A percentile compares a stretch with the other conserved stretches of the same genome.
Conservation (phyloP, 2,329 filamentous ascomycete genomes). For the Talaromyces albobiverticillius region DNA sequence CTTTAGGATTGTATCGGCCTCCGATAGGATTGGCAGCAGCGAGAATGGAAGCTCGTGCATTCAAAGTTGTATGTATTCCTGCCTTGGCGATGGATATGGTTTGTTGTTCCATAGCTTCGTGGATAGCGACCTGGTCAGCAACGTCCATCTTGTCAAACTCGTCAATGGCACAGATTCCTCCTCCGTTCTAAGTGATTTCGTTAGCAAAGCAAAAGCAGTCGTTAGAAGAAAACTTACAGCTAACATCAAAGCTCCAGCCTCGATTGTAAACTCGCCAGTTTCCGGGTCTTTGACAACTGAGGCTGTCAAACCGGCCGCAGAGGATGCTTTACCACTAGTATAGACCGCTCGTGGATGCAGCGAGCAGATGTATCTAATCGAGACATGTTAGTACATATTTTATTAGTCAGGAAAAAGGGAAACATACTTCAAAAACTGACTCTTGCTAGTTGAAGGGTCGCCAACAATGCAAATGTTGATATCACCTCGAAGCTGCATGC, state of each 20-base stretch:
- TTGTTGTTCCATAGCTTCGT: constrained; percentile 99
- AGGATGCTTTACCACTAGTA: constrained; percentile 95
- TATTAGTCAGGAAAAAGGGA: neutral
- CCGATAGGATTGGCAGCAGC: constrained; percentile 95
- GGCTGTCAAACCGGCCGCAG: constrained; percentile 92
- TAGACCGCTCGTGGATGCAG: constrained; percentile 97
- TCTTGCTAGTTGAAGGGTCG: constrained; percentile 95
- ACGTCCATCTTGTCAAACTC: constrained; percentile 99
- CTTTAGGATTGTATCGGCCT: constrained; percentile 92
- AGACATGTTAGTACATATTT: constrained; percentile 1
- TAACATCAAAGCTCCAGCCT: constrained; percentile 95
- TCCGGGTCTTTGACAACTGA: constrained; percentile 98
- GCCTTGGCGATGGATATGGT: constrained; percentile 99
- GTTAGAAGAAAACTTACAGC: constrained; percentile 50
- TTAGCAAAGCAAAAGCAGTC: constrained; percentile 4
- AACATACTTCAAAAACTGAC: constrained; percentile 81
- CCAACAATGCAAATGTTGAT: constrained; percentile 99
- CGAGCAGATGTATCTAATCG: constrained; percentile 74
- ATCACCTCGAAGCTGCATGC: constrained; percentile 92
- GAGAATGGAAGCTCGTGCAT: constrained; percentile 91
- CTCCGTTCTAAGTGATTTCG: constrained; percentile 53
- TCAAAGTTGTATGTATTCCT: constrained; percentile 95
- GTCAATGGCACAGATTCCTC: constrained; percentile 96
- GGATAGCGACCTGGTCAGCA: constrained; percentile 92
- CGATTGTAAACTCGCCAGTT: constrained; percentile 97